Evolutionary conservation across 192 early-diverging fungal genomes (phyloP).

Genomic region (Helicostylum pulchrum): DNA sequence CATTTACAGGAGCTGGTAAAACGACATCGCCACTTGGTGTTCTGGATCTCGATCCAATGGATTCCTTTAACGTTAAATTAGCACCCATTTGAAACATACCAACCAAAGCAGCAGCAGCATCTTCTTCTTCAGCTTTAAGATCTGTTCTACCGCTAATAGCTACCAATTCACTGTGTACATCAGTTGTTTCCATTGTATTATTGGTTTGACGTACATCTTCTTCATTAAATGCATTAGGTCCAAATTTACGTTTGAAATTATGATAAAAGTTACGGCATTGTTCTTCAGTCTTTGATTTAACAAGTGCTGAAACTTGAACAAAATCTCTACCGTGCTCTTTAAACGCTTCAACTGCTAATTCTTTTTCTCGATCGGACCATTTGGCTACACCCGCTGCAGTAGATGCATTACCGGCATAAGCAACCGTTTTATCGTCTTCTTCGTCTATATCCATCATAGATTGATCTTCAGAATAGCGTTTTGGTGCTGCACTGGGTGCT

Average conservation of each 20-base stretch:
- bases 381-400: conserved; percentile 19
- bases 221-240: conserved; percentile 51
- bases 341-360: conserved; percentile 58
- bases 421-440: conserved; percentile 22
- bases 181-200: background rate
- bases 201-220: conserved; percentile 17
- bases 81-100: conserved; percentile 39
- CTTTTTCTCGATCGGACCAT: conserved; percentile 62
- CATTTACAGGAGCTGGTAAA: no score
- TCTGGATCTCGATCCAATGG: background rate
- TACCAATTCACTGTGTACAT: background rate
- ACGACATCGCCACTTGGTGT: conserved; percentile 11
- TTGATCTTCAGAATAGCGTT: background rate
- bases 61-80: background rate
- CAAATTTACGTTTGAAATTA: conserved; percentile 69
- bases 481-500: background rate
- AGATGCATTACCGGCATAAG: background rate
- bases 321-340: conserved; percentile 69
- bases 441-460: conserved; percentile 5
- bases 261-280: conserved; percentile 80
- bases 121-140: conserved; percentile 38
- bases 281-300: conserved; percentile 74
- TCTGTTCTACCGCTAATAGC: conserved; percentile 8
- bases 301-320: conserved; percentile 60
- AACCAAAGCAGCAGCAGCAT: conserved; percentile 38